These are phyloP conservation scores for Macaranga tanarius DNA, from an alignment of 441 rosid species.

Conservation along the genomic window DNA sequence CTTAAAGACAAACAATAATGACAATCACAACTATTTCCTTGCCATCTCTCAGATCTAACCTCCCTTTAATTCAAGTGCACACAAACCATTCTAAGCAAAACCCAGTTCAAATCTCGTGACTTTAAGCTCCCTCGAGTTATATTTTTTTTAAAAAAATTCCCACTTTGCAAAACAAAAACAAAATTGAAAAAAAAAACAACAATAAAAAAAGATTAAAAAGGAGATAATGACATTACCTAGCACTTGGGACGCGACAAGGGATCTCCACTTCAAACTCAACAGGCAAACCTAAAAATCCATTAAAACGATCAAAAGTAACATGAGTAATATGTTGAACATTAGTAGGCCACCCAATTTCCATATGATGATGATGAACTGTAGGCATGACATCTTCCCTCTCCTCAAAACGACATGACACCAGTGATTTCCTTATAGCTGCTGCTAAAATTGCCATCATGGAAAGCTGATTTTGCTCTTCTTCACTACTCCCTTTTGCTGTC, in stretches of 20 bases:
- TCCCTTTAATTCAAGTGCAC: background rate
- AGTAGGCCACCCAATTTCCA: conserved; percentile 96
- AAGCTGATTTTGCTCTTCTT: conserved; percentile 68
- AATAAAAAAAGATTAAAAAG: background rate
- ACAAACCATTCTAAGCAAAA: conserved; percentile 8
- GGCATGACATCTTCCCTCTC: conserved; percentile 43
- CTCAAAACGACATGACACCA: conserved; percentile 80
- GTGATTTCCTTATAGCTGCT: conserved; percentile 79
- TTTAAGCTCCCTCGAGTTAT: background rate
- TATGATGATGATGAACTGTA: conserved; percentile 41
- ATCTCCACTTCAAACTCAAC: conserved; percentile 92
- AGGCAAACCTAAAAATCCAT: conserved; percentile 89
- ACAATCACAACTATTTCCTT: conserved; percentile 4
- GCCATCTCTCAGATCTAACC: conserved; percentile 31
- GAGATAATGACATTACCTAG: conserved; percentile 48
- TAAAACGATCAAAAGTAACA: conserved; percentile 90
- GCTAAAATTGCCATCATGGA: conserved; percentile 60
- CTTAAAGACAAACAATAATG: background rate
- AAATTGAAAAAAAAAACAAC: background rate
- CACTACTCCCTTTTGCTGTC: conserved; percentile 35
- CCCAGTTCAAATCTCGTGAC: conserved; percentile 10
- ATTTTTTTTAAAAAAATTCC: background rate
- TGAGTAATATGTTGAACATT: conserved; percentile 86
- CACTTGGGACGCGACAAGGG: conserved; percentile 91
- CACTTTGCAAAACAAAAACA: background rate